Evolutionary conservation across 2,329 filamentous ascomycete genomes (phyloP), one percentile per base, ranked within the genome.

Genomic region (Colletotrichum viniferum): DNA sequence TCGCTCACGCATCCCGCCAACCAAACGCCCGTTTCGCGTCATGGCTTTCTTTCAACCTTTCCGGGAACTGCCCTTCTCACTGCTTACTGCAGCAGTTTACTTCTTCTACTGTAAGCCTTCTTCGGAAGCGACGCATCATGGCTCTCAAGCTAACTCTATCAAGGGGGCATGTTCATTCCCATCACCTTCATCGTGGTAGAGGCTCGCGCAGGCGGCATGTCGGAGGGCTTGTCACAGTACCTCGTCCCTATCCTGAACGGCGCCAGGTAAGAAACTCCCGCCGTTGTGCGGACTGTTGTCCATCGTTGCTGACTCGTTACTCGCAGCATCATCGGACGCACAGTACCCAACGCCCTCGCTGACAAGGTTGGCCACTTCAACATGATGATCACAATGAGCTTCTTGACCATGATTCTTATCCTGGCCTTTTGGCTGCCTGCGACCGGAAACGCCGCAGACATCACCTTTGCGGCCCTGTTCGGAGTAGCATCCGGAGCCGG

Each of bases 351-450:
- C 12, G 66, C 75, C 14, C 32, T 79, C 5, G 80, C 73, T 28
- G 81, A 83, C 69, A 79, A 75, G 62, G 43, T 79, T 36, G 81
- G 81, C 4, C 77, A 70, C 16, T 83, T 79, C 77, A 83, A 83
- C 74, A 77, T 81, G 71, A 79, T 81, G 48, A 87, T 88, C 63
- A 80, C 88, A 10, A 84, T 88, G 71, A 85, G 85, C 32, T 81
- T 82, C 26, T 61, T 87, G 55, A 84, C 88, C 7, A 77, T 78
- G 10, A 78, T 82, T 43, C 73, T 81, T 16, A 78, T 80, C 13
- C 73, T 84, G 3, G 82, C 76, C n/a, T 77, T 92, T 0, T 86
- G 84, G 84, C 78, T 86, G 2, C 81, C 83, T 1, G 84, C 79
- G 5, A 26, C 66, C 4, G 78, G 79, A 7, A 77, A 79, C 5